Base-by-base conservation (phyloP, 78 protist genomes). In the Dictyostelium discoideum region DNA sequence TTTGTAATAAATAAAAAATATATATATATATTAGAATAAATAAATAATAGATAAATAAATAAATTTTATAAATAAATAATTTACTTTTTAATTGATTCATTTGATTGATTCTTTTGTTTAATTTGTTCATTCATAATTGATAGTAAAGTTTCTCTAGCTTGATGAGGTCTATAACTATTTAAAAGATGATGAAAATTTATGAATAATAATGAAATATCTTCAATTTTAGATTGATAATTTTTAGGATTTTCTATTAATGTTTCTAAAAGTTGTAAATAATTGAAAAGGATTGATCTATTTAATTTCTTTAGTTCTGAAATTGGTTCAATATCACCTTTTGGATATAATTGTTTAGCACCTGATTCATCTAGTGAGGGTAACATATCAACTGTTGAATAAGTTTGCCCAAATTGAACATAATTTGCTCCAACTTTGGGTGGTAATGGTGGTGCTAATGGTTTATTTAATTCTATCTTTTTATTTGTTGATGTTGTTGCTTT, bases 141-240 rank as follows among this genome's bases (percentile, higher is more conserved):
- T 8, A 82, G 9, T 54, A 90, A 72, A 2, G 95, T 90, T 82
- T 90, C 95, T 80, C 95, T 80, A 4, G 95, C 90, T 82, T 90
- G 88, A 46, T 90, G 95, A 37, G 95, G 95, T 46, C 95, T 82
- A 82, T 90, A 90, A 37, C 95, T 90, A 72, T 90, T 90, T 72
- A 90, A 72, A 11, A 90, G 74, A 82, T 90, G 95, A 73, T 90
- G 95, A 72, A 90, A 90, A 42, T 90, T 90, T 1, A 90, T 50
- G 76, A 90, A 90, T 72, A 90, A 60, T 50, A 82, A 32, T 18
- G 87, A 82, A 16, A 90, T 82, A 73, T 90, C 95, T 16, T 90
- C 88, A 5, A 90, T 79, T 72, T 90, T 90, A 10, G 67, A n/a
- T 54, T 72, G 24, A 39, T 72, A 90, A 14, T 80, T 67, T 14